Evolutionary conservation across 176 grass and related monocot genomes (phyloP).

Genomic region (Oryza rufipogon): DNA sequence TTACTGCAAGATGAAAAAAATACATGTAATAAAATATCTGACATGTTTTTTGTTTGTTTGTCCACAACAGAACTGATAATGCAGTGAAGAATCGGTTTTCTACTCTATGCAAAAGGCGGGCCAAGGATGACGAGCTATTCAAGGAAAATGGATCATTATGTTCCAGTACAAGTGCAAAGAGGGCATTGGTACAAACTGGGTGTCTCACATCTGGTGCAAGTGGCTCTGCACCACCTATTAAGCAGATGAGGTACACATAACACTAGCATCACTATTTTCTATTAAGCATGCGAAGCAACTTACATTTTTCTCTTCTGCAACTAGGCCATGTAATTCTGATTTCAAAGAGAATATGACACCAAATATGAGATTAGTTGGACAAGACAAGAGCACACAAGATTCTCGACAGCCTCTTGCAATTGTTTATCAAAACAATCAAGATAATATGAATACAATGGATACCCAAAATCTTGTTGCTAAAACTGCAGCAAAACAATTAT

Average conservation of each 20-base stretch:
- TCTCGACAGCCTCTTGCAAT: constrained; percentile 65
- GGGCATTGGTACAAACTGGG: constrained; percentile 54
- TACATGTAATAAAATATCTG: constrained; percentile 8
- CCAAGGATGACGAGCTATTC: constrained; percentile 61
- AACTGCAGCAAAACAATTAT: constrained; percentile 28
- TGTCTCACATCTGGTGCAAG: constrained; percentile 38
- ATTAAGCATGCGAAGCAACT: constrained; percentile 10
- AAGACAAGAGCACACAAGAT: constrained; percentile 40
- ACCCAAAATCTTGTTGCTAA: constrained; percentile 35
- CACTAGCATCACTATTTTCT: not conserved
- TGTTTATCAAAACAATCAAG: constrained; percentile 50
- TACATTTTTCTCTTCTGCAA: constrained; percentile 32
- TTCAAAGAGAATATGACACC: constrained; percentile 51
- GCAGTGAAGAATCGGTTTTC: constrained; percentile 95
- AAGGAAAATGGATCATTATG: constrained; percentile 68
- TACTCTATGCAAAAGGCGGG: constrained; percentile 84
- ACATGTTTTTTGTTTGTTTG: constrained; percentile 9
- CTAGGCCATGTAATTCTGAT: constrained; percentile 54
- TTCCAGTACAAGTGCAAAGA: constrained; percentile 64
- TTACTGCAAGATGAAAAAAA: constrained; percentile 12
- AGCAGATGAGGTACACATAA: constrained; percentile 67
- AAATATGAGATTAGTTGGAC: constrained; percentile 46
- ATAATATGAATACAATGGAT: constrained; percentile 36
- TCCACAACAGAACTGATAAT: constrained; percentile 78
- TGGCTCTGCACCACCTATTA: constrained; percentile 52